A percentile compares a stretch with the other conserved stretches of the same genome.
Evolutionary conservation across 2,329 filamentous ascomycete species (phyloP).

Genomic region (Daldinia eschscholtzii): DNA sequence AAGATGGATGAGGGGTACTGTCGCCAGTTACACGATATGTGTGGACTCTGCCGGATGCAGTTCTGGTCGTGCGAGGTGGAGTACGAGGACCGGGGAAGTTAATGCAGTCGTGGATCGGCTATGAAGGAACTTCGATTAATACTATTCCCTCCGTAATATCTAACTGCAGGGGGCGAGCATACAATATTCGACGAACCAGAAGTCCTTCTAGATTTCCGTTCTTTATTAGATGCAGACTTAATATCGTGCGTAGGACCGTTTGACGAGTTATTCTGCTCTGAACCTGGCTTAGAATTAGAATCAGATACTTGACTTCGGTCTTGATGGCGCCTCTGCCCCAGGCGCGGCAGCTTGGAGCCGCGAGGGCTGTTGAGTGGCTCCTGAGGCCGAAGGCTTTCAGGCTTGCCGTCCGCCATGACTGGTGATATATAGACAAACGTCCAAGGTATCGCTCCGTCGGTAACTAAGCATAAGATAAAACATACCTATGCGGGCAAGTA

Average conservation of each 20-base stretch:
- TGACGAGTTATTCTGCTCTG: conserved; percentile 37
- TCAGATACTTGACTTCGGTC: conserved; percentile 31
- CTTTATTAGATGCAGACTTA: conserved; percentile 19
- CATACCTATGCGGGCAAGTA: conserved; percentile 45
- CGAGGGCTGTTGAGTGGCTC: conserved; percentile 26
- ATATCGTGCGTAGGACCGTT: conserved; percentile 25
- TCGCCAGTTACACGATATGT: conserved; percentile 30
- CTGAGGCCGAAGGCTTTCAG: conserved; percentile 17
- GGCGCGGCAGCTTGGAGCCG: conserved; percentile 42
- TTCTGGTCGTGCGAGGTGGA: conserved; percentile 19
- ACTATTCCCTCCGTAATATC: background rate
- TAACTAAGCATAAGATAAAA: conserved; percentile 23
- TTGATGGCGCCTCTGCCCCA: conserved; percentile 29
- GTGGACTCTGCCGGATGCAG: conserved; percentile 16
- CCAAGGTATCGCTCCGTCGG: conserved; percentile 8
- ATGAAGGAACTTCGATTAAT: conserved; percentile 18
- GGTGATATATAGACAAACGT: conserved; percentile 14
- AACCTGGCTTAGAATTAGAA: conserved; percentile 39
- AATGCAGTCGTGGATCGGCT: conserved; percentile 47
- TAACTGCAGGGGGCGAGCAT: conserved; percentile 16
- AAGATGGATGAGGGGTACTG: conserved; percentile 8
- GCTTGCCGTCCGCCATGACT: conserved; percentile 38
- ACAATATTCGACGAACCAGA: conserved; percentile 39
- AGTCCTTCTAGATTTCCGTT: conserved; percentile 21
- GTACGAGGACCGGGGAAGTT: conserved; percentile 32